phyloP scores from a whole-genome alignment of 2,329 filamentous ascomycete species.

The Sporothrix pseudoabietina region DNA sequence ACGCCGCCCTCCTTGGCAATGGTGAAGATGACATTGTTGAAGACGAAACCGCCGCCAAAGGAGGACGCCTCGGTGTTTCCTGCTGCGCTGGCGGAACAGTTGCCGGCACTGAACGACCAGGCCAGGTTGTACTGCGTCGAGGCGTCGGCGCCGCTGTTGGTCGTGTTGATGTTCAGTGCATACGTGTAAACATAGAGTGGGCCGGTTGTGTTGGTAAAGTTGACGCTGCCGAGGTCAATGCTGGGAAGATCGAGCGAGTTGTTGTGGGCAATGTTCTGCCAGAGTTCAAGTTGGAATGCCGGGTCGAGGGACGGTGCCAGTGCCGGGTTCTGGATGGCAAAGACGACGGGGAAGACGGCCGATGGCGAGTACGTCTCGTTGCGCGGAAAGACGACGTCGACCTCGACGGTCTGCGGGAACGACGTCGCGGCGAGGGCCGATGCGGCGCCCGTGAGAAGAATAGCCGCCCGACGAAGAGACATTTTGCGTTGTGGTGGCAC shows the following conservation, averaged over 20 bases:
- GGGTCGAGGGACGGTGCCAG: constrained; percentile 33
- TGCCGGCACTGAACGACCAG: constrained; percentile 19
- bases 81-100: constrained; percentile 13
- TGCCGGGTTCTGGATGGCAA: constrained; percentile 38
- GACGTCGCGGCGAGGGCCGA: not conserved
- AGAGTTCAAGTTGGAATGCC: constrained; percentile 7
- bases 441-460: not conserved
- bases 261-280: constrained; percentile 18
- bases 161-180: constrained; percentile 11
- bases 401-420: constrained; percentile 34
- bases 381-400: constrained; percentile 41
- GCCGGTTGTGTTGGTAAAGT: constrained; percentile 20
- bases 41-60: constrained; percentile 4
- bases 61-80: not conserved
- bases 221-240: constrained; percentile 24
- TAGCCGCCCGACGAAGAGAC: not conserved
- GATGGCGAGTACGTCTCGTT: constrained; percentile 40
- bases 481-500: not conserved
- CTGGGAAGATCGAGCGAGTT: not conserved
- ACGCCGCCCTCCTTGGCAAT: constrained; percentile 13
- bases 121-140: constrained; percentile 15
- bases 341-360: constrained; percentile 38
- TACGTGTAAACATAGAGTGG: constrained; percentile 13
- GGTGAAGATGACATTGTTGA: constrained; percentile 1
- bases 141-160: not conserved